Evolutionary conservation across 2,329 filamentous ascomycete species (phyloP).

Genomic region (Cercospora sp.): DNA sequence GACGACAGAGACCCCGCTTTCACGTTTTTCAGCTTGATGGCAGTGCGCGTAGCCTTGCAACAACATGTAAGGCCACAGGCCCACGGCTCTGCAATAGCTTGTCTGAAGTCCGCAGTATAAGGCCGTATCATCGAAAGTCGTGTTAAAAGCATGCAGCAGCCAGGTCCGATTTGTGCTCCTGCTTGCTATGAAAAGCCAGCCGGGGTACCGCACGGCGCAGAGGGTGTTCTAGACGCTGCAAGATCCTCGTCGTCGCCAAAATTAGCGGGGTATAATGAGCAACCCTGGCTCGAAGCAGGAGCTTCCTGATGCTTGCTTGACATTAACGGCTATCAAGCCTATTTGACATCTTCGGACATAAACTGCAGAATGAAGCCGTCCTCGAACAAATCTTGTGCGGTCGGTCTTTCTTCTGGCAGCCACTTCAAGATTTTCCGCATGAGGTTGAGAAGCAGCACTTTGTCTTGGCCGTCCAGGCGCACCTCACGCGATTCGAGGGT

Average conservation of each 20-base stretch:
- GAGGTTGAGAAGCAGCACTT: constrained; percentile 37
- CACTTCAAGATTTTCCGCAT: constrained; percentile 44
- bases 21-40: no score
- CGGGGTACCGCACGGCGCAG: not conserved
- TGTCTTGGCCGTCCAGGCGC: constrained; percentile 37
- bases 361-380: constrained; percentile 14
- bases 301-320: not conserved
- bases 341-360: not conserved
- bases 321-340: not conserved
- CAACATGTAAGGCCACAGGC: no score
- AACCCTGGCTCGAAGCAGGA: not conserved
- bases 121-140: no score
- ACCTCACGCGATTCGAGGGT: constrained; percentile 35
- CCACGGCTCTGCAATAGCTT: no score
- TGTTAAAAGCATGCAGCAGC: no score
- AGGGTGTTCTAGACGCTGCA: not conserved
- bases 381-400: constrained; percentile 29
- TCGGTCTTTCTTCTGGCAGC: constrained; percentile 35
- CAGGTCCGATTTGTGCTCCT: no score
- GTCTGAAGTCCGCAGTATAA: no score
- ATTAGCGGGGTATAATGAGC: not conserved
- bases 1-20: no score
- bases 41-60: no score
- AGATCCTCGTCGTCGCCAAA: not conserved
- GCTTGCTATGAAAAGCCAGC: no score